These are phyloP conservation scores for Gracilariopsis chorda DNA, from an alignment of 23 red algal species.

Conservation along the genomic window DNA sequence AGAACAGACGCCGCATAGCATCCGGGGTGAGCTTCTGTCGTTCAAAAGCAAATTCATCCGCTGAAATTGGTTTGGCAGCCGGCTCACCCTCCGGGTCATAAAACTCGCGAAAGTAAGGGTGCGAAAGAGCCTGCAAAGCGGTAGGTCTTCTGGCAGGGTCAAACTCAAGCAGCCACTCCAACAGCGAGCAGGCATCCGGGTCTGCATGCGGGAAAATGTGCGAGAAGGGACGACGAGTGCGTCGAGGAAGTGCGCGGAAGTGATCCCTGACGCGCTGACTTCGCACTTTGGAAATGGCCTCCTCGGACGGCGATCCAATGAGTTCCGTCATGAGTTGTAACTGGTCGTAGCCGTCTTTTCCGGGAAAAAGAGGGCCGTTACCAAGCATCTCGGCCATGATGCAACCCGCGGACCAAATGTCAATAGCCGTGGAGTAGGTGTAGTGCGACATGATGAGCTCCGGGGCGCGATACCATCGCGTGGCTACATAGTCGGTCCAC, in stretches of 20 bases:
- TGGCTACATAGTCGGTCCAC: slow-evolving; percentile 99
- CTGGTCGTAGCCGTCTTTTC: slow-evolving; percentile 82
- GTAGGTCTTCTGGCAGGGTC: slow-evolving; percentile 80
- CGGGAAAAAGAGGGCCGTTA: slow-evolving; percentile 92
- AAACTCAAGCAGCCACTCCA: slow-evolving; percentile 87
- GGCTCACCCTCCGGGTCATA: slow-evolving; percentile 26
- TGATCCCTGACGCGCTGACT: slow-evolving; percentile 43
- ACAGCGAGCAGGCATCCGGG: slow-evolving; percentile 59
- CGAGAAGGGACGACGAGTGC: slow-evolving; percentile 54
- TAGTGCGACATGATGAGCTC: slow-evolving; percentile 95
- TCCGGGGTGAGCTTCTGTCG: slow-evolving; percentile 52
- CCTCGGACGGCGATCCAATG: slow-evolving; percentile 74
- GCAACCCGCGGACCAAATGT: slow-evolving; percentile 97
- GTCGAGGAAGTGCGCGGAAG: slow-evolving; percentile 57
- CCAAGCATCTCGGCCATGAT: slow-evolving; percentile 97
- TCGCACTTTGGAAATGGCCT: slow-evolving; percentile 82
- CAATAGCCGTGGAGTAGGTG: slow-evolving; percentile 96
- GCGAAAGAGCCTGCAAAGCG: slow-evolving; percentile 82
- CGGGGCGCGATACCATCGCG: slow-evolving; percentile 99
- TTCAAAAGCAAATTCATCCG: slow-evolving; percentile 90
- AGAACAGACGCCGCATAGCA: slow-evolving; percentile 79
- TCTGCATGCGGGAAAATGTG: slow-evolving; percentile 81
- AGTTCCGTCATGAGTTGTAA: slow-evolving; percentile 77
- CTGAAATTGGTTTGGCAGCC: slow-evolving; percentile 59
- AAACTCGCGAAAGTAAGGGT: slow-evolving; percentile 91